phyloP scores from a whole-genome alignment of 805 yeast species.

The Lachancea dasiensis region DNA sequence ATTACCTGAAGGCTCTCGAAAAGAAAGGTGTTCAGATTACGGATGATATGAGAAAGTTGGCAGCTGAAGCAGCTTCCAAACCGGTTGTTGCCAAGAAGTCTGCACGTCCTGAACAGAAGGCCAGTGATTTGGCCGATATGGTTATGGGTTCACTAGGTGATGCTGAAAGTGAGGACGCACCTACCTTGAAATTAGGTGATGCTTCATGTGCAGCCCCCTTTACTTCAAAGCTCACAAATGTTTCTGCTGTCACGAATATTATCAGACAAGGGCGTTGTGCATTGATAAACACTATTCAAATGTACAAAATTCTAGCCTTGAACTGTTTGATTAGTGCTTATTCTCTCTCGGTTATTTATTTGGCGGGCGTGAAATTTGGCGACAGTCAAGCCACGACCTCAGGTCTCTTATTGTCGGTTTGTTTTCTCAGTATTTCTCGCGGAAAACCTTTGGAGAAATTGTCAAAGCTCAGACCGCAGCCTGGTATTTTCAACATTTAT shows the following conservation, averaged over 20 bases:
- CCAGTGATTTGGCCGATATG: slow-evolving; percentile 49
- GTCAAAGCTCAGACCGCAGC: slow-evolving; percentile 93
- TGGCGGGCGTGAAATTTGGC: slow-evolving; percentile 97
- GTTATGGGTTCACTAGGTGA: slow-evolving; percentile 26
- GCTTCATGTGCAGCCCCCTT: slow-evolving; percentile 99
- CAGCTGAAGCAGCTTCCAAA: slow-evolving; percentile 43
- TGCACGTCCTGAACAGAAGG: slow-evolving; percentile 9
- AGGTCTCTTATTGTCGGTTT: slow-evolving; percentile 86
- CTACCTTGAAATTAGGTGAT: slow-evolving; percentile 90
- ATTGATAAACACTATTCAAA: slow-evolving; percentile 92
- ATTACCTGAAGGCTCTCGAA: slow-evolving; percentile 79
- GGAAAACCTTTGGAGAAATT: slow-evolving; percentile 86
- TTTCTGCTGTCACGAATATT: slow-evolving; percentile 85
- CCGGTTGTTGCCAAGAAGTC: slow-evolving; percentile 29
- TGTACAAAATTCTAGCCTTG: slow-evolving; percentile 96
- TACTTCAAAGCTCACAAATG: slow-evolving; percentile 89
- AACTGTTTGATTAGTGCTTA: slow-evolving; percentile 96
- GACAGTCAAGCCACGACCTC: slow-evolving; percentile 97
- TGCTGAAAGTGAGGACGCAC: slow-evolving; percentile 68
- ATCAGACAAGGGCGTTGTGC: slow-evolving; percentile 99
- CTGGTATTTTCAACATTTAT: slow-evolving; percentile 90
- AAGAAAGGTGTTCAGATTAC: slow-evolving; percentile 75
- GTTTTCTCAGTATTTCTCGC: slow-evolving; percentile 92
- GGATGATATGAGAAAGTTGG: slow-evolving; percentile 60
- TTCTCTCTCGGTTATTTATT: slow-evolving; percentile 84